Conservation (phyloP, 495 filamentous ascomycete genomes). For the Talaromyces liani region DNA sequence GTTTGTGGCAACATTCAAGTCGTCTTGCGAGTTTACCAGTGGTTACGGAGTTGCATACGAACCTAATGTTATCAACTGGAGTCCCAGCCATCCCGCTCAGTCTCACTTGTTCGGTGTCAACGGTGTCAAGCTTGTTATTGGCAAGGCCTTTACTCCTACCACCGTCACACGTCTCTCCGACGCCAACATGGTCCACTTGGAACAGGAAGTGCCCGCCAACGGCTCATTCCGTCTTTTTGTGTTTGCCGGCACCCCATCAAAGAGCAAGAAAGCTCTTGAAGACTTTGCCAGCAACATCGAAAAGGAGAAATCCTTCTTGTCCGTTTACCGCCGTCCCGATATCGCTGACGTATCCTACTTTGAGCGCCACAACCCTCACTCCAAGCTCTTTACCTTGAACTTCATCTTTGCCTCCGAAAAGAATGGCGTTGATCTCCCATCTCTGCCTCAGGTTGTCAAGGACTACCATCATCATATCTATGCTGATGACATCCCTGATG, state of each 20-base stretch:
- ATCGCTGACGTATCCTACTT: constrained; percentile 61
- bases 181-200: constrained; percentile 77
- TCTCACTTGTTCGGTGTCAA: constrained; percentile 58
- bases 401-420: constrained; percentile 62
- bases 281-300: constrained; percentile 60
- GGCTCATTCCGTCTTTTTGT: constrained; percentile 81
- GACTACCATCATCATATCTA: constrained; percentile 80
- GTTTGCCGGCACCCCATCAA: constrained; percentile 63
- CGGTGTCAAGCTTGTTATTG: constrained; percentile 54
- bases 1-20: constrained; percentile 60
- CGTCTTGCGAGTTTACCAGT: constrained; percentile 56
- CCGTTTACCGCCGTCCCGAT: constrained; percentile 54
- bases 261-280: constrained; percentile 51
- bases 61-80: constrained; percentile 62
- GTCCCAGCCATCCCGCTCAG: constrained; percentile 61
- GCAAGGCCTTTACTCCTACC: constrained; percentile 64
- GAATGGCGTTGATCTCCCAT: constrained; percentile 54
- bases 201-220: constrained; percentile 82
- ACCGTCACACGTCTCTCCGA: constrained; percentile 79
- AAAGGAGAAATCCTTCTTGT: constrained; percentile 62
- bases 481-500: constrained; percentile 75
- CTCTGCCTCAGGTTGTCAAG: constrained; percentile 58
- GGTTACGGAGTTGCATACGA: constrained; percentile 59
- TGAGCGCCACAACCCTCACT: constrained; percentile 77
- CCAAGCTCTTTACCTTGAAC: constrained; percentile 69